Evolutionary conservation across 2,329 filamentous ascomycete species (phyloP).

Genomic region (Aspergillus ochraceus): DNA sequence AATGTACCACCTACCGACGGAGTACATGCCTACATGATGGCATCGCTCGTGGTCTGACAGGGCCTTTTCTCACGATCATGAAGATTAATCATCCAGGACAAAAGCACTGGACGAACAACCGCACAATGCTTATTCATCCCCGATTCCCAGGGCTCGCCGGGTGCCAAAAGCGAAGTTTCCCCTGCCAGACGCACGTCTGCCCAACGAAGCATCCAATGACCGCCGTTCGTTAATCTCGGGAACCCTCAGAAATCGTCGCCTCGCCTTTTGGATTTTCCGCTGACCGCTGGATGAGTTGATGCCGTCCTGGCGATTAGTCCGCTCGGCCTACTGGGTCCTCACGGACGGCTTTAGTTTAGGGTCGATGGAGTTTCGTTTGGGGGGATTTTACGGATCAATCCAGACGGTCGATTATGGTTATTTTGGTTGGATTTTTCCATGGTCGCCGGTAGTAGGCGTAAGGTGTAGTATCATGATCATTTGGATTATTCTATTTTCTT

Average conservation of each 20-base stretch:
- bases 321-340: slow-evolving; percentile 7
- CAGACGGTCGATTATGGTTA: slow-evolving; percentile 7
- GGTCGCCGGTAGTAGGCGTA: not conserved
- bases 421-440: slow-evolving; percentile 6
- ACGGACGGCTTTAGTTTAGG: not conserved
- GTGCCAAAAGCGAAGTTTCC: slow-evolving; percentile 13
- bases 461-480: not conserved
- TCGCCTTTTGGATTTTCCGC: slow-evolving; percentile 30
- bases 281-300: slow-evolving; percentile 26
- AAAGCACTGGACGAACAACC: slow-evolving; percentile 11
- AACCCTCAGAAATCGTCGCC: slow-evolving; percentile 33
- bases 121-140: slow-evolving; percentile 17
- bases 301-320: slow-evolving; percentile 7
- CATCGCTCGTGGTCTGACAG: not conserved
- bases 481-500: slow-evolving; percentile 5
- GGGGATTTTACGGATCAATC: slow-evolving; percentile 12
- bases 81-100: slow-evolving; percentile 6
- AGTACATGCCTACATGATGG: not conserved
- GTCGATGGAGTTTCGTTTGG: slow-evolving; percentile 7
- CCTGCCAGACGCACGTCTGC: slow-evolving; percentile 32
- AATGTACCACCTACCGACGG: not conserved
- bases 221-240: slow-evolving; percentile 26
- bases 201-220: slow-evolving; percentile 41
- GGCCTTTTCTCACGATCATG: slow-evolving; percentile 1
- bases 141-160: slow-evolving; percentile 1